Evolutionary conservation across 2,329 filamentous ascomycete genomes (phyloP).

Genomic region (Clonostachys solani): DNA sequence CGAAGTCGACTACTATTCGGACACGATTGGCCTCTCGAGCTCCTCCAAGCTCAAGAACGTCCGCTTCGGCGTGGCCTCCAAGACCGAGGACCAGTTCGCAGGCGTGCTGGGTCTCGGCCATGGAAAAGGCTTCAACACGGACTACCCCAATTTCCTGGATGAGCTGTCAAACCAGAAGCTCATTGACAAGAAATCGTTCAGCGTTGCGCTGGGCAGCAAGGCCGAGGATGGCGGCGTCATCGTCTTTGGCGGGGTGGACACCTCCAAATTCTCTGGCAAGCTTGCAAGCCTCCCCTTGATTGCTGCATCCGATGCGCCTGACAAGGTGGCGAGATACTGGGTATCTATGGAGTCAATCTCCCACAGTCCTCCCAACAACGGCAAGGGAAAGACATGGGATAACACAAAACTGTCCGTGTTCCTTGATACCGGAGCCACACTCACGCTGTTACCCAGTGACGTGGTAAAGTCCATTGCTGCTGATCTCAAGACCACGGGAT

Average conservation of each 20-base stretch:
- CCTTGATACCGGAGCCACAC: slow-evolving; percentile 66
- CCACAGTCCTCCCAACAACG: slow-evolving; percentile 27
- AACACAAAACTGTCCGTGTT: slow-evolving; percentile 50
- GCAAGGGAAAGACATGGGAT: slow-evolving; percentile 17
- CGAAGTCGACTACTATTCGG: slow-evolving; percentile 43
- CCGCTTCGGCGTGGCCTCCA: slow-evolving; percentile 62
- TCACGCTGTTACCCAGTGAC: slow-evolving; percentile 59
- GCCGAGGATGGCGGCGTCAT: slow-evolving; percentile 57
- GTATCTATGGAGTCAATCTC: slow-evolving; percentile 39
- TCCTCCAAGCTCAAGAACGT: slow-evolving; percentile 36
- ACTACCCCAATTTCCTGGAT: slow-evolving; percentile 48
- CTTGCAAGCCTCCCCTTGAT: slow-evolving; percentile 61
- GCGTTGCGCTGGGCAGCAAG: slow-evolving; percentile 60
- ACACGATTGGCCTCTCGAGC: slow-evolving; percentile 37
- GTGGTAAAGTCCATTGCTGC: slow-evolving; percentile 45
- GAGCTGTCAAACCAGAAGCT: slow-evolving; percentile 42
- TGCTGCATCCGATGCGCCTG: slow-evolving; percentile 48
- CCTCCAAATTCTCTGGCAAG: slow-evolving; percentile 55
- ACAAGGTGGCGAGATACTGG: slow-evolving; percentile 48
- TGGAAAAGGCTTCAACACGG: slow-evolving; percentile 37
- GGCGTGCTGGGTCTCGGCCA: slow-evolving; percentile 76
- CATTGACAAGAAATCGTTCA: slow-evolving; percentile 60
- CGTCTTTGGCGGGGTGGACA: slow-evolving; percentile 65
- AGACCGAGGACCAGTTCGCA: slow-evolving; percentile 39
- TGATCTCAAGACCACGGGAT: slow-evolving; percentile 37